Base-by-base conservation (phyloP, 768 basidiomycete species). In the Vararia minispora region DNA sequence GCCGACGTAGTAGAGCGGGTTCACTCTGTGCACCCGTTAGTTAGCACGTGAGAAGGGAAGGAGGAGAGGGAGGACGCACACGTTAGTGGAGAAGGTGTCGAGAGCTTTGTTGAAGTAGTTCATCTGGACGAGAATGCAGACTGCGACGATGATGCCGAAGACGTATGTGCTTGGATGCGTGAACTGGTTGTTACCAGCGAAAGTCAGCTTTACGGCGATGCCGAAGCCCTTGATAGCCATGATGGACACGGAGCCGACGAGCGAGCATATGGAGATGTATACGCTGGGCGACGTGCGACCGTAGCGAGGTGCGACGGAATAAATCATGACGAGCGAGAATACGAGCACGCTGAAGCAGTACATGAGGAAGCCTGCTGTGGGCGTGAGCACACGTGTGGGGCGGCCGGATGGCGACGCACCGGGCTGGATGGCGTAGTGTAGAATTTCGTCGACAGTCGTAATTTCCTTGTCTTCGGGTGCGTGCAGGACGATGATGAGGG, bases 181-280 rank as follows among this genome's bases (percentile, higher is more conserved):
- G 54, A 99, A 85, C 59, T 99, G 95, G 59, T 98, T 99, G 55
- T 87, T 86, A 32, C 94, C 92, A 8, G 75, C 71, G 41, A 97
- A 63, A 0, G 91, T 98, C 41, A 99, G 72, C 59, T 98, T 98
- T 52, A 99, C 73, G 2, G 95, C 94, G 33, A 97, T 80, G 31
- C 95, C 95, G 52, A 99, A 90, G 33, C 91, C 94, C 65, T 99
- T 99, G 69, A 97, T 85, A 28, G 90, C 84, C 95, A 99, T 98
- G 61, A 98, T 78, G n/a, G 89, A 90, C 30, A 99, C 77, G 22
- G 88, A 91, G 9, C 95, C 95, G 30, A 90, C 90, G 41, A 97
- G 58, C 9, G 92, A 97, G 60, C 95, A 98, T 52, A 99, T 94
- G 20, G 91, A 91, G 46, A 98, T 74, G 62, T 95, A 98, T 22